Evolutionary conservation across 352 stramenopile genomes (phyloP).

Genomic region (Phytophthora fragariaefolia): DNA sequence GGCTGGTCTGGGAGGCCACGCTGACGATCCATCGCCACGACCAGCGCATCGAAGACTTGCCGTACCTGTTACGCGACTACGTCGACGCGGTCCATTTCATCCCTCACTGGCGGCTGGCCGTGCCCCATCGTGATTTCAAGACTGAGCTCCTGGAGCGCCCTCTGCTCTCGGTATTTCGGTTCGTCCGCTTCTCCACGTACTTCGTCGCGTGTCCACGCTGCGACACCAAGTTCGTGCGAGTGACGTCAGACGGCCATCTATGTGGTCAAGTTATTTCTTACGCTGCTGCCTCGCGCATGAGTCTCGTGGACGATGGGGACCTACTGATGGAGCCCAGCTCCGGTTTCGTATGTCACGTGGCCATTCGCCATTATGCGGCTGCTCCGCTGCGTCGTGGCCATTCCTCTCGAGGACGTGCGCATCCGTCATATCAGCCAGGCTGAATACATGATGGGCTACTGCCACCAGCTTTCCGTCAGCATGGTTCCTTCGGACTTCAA

Average conservation of each 20-base stretch:
- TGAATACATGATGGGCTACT: constrained; percentile 9
- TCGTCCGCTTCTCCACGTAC: constrained; percentile 9
- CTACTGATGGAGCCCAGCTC: background rate
- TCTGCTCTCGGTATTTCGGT: constrained; percentile 3
- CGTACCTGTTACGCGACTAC: background rate
- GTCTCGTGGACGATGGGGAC: background rate
- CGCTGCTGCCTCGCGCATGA: background rate
- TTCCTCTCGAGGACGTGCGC: constrained; percentile 10
- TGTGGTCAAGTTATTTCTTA: background rate
- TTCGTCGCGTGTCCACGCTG: background rate
- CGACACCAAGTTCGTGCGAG: background rate
- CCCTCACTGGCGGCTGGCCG: background rate
- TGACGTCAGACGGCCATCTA: background rate
- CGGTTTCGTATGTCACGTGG: background rate
- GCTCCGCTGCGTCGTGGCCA: background rate
- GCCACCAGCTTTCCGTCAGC: background rate
- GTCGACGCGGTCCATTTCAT: background rate
- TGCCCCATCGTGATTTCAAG: background rate
- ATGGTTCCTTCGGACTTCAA: background rate
- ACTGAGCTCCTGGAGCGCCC: background rate
- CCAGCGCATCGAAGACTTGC: background rate
- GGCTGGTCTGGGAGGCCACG: no score
- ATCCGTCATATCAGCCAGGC: background rate
- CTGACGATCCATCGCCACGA: no score
- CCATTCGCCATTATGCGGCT: background rate